Percentiles rank a stretch among this genome's conserved stretches.
phyloP scores from a whole-genome alignment of 176 grass and related monocot species.

The Pharus latifolius region DNA sequence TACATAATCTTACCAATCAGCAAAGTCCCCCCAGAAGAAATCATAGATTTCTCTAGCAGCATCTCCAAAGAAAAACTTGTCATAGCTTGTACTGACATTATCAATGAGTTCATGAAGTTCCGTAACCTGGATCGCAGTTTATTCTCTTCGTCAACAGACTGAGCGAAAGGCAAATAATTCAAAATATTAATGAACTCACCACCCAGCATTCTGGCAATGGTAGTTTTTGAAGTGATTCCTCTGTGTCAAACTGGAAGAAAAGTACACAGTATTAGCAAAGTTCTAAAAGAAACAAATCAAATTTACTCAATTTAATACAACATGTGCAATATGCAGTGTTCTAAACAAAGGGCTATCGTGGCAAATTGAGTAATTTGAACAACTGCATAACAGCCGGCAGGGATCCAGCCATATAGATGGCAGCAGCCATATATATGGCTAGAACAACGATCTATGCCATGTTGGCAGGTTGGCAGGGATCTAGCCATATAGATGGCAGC shows the following conservation, averaged over 20 bases:
- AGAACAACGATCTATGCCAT: no score
- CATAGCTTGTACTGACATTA: slow-evolving; percentile 74
- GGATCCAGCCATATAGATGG: no score
- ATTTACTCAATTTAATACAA: not conserved
- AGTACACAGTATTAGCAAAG: slow-evolving; percentile 22
- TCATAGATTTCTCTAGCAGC: slow-evolving; percentile 98
- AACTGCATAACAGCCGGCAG: no score
- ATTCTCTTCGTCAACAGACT: slow-evolving; percentile 21
- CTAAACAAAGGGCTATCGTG: no score
- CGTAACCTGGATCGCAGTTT: slow-evolving; percentile 53
- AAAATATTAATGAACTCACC: slow-evolving; percentile 41
- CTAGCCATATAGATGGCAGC: no score
- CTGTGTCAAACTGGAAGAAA: slow-evolving; percentile 58
- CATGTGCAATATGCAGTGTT: slow-evolving; percentile 5
- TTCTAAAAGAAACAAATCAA: slow-evolving; percentile 14
- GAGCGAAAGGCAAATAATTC: slow-evolving; percentile 7
- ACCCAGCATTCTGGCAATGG: slow-evolving; percentile 93
- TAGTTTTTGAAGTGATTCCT: slow-evolving; percentile 57
- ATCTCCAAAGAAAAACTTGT: slow-evolving; percentile 97
- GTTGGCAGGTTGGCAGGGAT: no score
- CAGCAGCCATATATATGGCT: no score
- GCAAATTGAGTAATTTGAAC: not conserved
- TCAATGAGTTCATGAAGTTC: slow-evolving; percentile 89
- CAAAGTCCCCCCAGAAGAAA: slow-evolving; percentile 95
- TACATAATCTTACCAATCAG: slow-evolving; percentile 73